phyloP scores from a whole-genome alignment of 306 rosid genomes.

The Comarum palustre region DNA sequence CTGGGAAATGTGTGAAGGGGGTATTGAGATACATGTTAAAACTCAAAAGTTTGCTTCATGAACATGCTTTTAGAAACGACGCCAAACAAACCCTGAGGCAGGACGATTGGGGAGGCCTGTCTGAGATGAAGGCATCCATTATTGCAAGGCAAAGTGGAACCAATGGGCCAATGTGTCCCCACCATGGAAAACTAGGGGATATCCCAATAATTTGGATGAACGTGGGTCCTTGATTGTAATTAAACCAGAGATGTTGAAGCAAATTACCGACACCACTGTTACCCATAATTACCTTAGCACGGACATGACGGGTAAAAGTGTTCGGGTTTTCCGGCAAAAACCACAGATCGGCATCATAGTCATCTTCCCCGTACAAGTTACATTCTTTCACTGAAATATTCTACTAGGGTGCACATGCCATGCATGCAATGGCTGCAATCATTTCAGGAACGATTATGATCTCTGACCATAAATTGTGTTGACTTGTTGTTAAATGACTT shows the following conservation, averaged over 20 bases:
- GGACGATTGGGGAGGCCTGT: not conserved
- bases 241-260: not conserved
- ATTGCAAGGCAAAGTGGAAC: constrained; percentile 21
- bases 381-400: not conserved
- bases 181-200: not conserved
- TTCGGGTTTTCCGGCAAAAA: too few relatives aligned
- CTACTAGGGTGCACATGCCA: constrained; percentile 26
- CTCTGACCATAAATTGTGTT: constrained; percentile 13
- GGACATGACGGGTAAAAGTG: not conserved
- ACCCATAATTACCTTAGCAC: constrained; percentile 20
- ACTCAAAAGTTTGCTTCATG: not conserved
- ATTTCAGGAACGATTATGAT: constrained; percentile 24
- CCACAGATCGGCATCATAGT: constrained; percentile 11
- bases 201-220: not conserved
- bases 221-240: constrained; percentile 21
- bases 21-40: too few relatives aligned
- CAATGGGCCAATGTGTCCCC: constrained; percentile 32
- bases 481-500: constrained; percentile 3
- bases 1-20: constrained; percentile 55
- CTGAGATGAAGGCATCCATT: constrained; percentile 13
- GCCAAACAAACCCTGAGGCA: not conserved
- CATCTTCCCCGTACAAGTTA: not conserved
- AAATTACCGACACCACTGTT: constrained; percentile 1
- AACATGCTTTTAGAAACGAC: not conserved
- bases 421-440: constrained; percentile 31